Percentiles rank a stretch among this genome's conserved stretches.
phyloP scores from a whole-genome alignment of 2,329 filamentous ascomycete species.

The Chaetomium strumarium region DNA sequence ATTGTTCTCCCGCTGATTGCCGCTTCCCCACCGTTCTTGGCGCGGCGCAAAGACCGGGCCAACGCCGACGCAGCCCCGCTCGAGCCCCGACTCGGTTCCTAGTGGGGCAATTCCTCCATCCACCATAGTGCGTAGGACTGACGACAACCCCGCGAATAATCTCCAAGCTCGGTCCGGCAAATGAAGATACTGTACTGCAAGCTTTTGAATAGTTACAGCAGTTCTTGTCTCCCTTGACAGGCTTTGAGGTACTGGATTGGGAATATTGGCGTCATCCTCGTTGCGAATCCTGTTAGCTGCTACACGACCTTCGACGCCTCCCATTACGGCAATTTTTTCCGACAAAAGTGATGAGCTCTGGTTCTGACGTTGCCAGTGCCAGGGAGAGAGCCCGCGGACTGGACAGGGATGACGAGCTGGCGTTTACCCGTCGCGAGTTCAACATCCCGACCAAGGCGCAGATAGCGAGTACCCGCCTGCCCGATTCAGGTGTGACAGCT shows the following conservation, averaged over 20 bases:
- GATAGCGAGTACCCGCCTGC: slow-evolving; percentile 24
- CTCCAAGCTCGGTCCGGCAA: background rate
- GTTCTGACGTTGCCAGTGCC: slow-evolving; percentile 8
- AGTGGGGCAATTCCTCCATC: slow-evolving; percentile 2
- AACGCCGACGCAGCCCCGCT: slow-evolving; percentile 2
- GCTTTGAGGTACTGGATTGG: too few relatives aligned
- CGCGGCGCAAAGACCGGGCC: background rate
- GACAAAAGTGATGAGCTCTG: slow-evolving; percentile 12
- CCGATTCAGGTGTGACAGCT: slow-evolving; percentile 20
- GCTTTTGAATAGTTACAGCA: too few relatives aligned
- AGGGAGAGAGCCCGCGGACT: slow-evolving; percentile 18
- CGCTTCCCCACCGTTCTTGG: slow-evolving; percentile 5
- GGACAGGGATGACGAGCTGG: slow-evolving; percentile 23
- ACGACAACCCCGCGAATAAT: background rate
- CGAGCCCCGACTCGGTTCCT: background rate
- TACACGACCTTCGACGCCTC: background rate
- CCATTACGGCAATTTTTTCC: background rate
- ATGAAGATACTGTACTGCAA: background rate
- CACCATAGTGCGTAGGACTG: background rate
- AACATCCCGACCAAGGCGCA: slow-evolving; percentile 26
- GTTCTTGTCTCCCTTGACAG: too few relatives aligned
- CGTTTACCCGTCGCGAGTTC: slow-evolving; percentile 24
- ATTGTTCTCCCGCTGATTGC: slow-evolving; percentile 10
- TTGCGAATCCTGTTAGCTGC: background rate
- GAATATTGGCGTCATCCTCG: too few relatives aligned